phyloP scores from a whole-genome alignment of 2,329 filamentous ascomycete species.

The Coniochaeta sp. region DNA sequence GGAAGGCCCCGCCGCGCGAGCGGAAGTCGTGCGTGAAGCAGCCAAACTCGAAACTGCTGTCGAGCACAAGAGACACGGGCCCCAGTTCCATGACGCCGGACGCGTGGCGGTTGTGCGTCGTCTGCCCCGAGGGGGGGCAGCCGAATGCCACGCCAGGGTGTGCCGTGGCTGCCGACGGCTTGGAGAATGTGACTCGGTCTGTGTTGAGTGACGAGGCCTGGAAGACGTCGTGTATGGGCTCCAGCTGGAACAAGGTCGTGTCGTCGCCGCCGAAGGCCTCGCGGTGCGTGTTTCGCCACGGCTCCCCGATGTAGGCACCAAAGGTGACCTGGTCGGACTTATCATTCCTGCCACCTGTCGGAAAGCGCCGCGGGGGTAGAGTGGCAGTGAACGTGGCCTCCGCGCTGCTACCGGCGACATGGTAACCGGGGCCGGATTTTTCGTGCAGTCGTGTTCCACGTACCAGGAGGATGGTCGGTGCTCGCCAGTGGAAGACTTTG shows the following conservation, averaged over 20 bases:
- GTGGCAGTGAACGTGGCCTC: constrained; percentile 52
- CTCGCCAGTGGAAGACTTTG: constrained; percentile 70
- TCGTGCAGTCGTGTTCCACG: constrained; percentile 53
- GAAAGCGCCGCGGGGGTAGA: constrained; percentile 55
- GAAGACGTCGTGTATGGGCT: constrained; percentile 66
- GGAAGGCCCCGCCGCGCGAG: constrained; percentile 60
- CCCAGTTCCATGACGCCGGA: constrained; percentile 45
- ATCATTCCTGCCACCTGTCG: constrained; percentile 30
- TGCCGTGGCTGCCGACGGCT: constrained; percentile 42
- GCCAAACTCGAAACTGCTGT: constrained; percentile 68
- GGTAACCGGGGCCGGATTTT: constrained; percentile 18
- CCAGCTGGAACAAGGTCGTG: constrained; percentile 63
- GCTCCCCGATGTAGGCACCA: constrained; percentile 57
- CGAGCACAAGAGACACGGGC: constrained; percentile 59
- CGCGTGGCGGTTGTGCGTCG: constrained; percentile 29
- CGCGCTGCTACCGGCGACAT: constrained; percentile 31
- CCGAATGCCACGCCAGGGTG: constrained; percentile 59
- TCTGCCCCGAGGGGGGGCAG: constrained; percentile 44
- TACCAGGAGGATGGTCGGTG: constrained; percentile 65
- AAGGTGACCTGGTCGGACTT: constrained; percentile 48
- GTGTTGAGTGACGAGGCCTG: constrained; percentile 53
- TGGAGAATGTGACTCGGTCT: constrained; percentile 63
- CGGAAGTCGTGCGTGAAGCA: constrained; percentile 64
- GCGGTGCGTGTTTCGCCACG: constrained; percentile 62
- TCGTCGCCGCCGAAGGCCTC: constrained; percentile 60